Percentiles rank a stretch among this genome's conserved stretches.
phyloP scores from a whole-genome alignment of 768 basidiomycete species.

The Boletus eberwhitei region DNA sequence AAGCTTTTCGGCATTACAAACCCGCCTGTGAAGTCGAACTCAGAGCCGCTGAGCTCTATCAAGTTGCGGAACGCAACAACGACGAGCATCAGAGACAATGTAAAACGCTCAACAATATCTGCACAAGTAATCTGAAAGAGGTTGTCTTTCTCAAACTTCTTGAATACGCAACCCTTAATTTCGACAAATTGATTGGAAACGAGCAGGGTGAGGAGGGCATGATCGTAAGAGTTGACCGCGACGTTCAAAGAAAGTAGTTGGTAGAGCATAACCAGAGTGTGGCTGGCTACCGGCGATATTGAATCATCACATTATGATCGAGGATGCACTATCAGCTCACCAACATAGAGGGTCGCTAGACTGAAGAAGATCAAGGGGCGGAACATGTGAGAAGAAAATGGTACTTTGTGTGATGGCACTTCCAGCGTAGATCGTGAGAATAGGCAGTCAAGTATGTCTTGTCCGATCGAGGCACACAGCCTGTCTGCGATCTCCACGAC shows the following conservation, averaged over 20 bases:
- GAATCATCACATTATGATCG: neutral
- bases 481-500: slow-evolving; percentile 81
- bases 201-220: slow-evolving; percentile 88
- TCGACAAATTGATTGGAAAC: slow-evolving; percentile 99
- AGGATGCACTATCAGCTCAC: slow-evolving; percentile 41
- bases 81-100: slow-evolving; percentile 83
- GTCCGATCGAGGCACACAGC: slow-evolving; percentile 92
- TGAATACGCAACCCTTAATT: slow-evolving; percentile 99
- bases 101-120: slow-evolving; percentile 97
- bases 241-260: slow-evolving; percentile 94
- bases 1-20: slow-evolving; percentile 79
- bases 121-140: slow-evolving; percentile 98
- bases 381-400: slow-evolving; percentile 62
- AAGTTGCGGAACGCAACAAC: slow-evolving; percentile 93
- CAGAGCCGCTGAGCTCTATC: slow-evolving; percentile 89
- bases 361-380: slow-evolving; percentile 82
- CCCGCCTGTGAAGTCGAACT: slow-evolving; percentile 71
- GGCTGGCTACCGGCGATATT: slow-evolving; percentile 54
- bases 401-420: slow-evolving; percentile 59
- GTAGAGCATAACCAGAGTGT: slow-evolving; percentile 94
- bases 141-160: slow-evolving; percentile 98
- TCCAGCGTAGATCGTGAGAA: slow-evolving; percentile 91
- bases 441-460: slow-evolving; percentile 94
- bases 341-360: slow-evolving; percentile 77
- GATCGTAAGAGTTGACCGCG: slow-evolving; percentile 97